Base-by-base conservation (phyloP, 2,329 filamentous ascomycete species). In the Calonectria fujianensis region DNA sequence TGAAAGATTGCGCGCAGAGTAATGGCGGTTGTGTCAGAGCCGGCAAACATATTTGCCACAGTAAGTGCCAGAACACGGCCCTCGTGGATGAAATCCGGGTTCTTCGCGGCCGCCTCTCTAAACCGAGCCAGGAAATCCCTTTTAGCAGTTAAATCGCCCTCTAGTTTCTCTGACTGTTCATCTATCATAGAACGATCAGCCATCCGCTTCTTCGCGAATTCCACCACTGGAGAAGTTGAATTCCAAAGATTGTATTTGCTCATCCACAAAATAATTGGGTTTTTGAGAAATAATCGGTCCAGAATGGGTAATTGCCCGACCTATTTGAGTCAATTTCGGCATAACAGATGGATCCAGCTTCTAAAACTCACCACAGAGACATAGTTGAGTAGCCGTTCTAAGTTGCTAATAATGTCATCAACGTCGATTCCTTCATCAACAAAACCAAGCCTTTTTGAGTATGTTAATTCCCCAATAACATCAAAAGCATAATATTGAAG, bases 401-500 rank as follows among this genome's bases (percentile, higher is more conserved):
- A 67, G 10, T 76, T 75, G 2, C 54, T 48, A 9, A 78, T 78
- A 13, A 78, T 75, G 1, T 72, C 52, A 3, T 78, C 76, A 4
- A 78, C 59, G 6, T 78, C 77, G 13, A 66, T 41, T 2, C 76
- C 77, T 9, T 29, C 51, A 6, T 78, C 76, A 11, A 78, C 68
- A 27, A 78, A 78, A 0, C 77, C 75, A 2, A 78, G 29, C 18
- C 77, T 59, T 14, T 78, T 77, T 0, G 72, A 75, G 41, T 74
- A 78, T 0, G 76, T 78, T 2, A 78, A 2, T 7, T 78, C 69
- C 0, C 70, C 70, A 5, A 79, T 79, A 0, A 79, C 78, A 27
- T 79, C 78, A 6, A 79, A 79, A 0, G 78, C 78, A 29, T 79
- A 79, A 6, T 73, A 79, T 4, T 79, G 78, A 0, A 79, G 70